Percentiles rank a stretch among this genome's conserved stretches.
phyloP scores from a whole-genome alignment of 306 rosid species.

The Begonia fuchsioides region DNA sequence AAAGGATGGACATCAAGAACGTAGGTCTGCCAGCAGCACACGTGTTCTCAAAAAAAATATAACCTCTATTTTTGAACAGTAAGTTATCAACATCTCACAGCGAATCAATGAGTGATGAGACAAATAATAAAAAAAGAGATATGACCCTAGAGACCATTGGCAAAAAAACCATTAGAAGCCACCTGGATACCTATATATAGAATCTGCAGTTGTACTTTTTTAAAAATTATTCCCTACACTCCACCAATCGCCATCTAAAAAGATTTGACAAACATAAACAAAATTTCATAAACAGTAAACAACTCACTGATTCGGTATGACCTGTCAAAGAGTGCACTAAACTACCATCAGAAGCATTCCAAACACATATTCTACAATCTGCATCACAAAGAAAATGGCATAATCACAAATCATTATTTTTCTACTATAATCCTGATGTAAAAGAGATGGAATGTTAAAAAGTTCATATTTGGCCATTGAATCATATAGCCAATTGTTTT shows the following conservation, averaged over 20 bases:
- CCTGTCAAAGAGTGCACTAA: conserved; percentile 96
- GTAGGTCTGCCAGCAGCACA: conserved; percentile 53
- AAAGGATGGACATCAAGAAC: conserved; percentile 99
- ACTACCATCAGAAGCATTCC: conserved; percentile 99
- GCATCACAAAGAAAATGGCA: conserved; percentile 19
- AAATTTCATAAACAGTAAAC: conserved; percentile 14
- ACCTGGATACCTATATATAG: no score
- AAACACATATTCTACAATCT: conserved; percentile 98
- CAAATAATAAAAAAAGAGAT: no score
- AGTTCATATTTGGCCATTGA: neutral
- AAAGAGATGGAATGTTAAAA: conserved; percentile 6
- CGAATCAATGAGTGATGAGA: no score
- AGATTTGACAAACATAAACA: neutral
- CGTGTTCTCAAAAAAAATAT: conserved; percentile 10
- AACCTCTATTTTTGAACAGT: neutral
- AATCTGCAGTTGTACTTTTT: no score
- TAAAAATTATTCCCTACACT: neutral
- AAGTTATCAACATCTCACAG: no score
- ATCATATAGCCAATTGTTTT: no score
- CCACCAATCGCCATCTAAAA: conserved; percentile 1
- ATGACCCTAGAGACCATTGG: no score
- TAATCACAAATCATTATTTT: no score
- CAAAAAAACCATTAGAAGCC: no score
- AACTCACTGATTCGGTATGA: conserved; percentile 81
- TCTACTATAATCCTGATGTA: no score